Evolutionary conservation across 148 eudicot genomes (phyloP), one percentile per base, ranked within the genome.

Genomic region (Vaccinium vitisidaea): DNA sequence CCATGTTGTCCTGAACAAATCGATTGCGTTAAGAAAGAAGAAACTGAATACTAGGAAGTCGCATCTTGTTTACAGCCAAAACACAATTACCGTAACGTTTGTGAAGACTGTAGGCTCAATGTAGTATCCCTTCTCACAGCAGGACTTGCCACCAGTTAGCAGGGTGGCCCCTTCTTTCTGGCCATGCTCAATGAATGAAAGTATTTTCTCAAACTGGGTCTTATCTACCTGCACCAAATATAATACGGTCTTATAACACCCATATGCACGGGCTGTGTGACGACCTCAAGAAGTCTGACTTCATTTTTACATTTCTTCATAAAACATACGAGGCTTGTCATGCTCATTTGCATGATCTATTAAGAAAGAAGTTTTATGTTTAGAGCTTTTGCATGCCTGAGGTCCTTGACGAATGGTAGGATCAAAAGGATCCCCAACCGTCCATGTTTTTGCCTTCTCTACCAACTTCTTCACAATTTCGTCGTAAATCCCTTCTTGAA

Each of bases 401-500:
- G 98, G 98, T 84, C 98, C 98, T 89, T 94, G 95, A 52, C 86
- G 94, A 87, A 80, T 87, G 18, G 75, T 82, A 13, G 94, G 92
- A 83, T 95, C 90, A 80, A 95, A 94, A 16, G 98, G 98, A 84
- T 95, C 98, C 0, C 98, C 98, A 73, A 93, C 95, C 27, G 90
- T 89, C 98, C 96, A 93, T 73, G 88, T 10, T 79, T 92, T 94
- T 54, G 89, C 89, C 87, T 87, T 92, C 83, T 91, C 93, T 6
- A 80, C 87, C 85, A 94, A 78, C 75, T 90, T 94, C 74, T 80
- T 83, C 36, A 93, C 87, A 50, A 95, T 49, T 70, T 92, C 88
- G 19, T 93, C 96, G 39, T 94, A 93, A 80, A 95, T 93, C 32
- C 98, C 98, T 91, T 95, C 95, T 86, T 95, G 98, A 74, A 94